Percentiles rank a stretch among this genome's conserved stretches.
Evolutionary conservation across 176 grass and related monocot species (phyloP).

Genomic region (Bonia amplexicaulis): DNA sequence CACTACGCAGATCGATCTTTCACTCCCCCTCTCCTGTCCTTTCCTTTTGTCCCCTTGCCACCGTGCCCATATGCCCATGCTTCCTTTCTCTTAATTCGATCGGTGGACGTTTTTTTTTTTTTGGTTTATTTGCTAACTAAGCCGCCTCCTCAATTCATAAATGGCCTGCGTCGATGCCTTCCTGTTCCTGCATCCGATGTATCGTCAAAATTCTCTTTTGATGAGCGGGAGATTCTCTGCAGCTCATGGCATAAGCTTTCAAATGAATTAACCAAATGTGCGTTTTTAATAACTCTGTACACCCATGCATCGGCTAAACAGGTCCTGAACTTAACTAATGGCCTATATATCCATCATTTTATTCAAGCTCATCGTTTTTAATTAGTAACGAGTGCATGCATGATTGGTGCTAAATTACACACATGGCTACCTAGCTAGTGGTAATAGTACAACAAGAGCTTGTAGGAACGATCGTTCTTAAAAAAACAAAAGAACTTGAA

Average conservation of each 20-base stretch:
- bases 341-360: not conserved
- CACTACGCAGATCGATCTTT: conserved; percentile 29
- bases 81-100: too few species aligned
- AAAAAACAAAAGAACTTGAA: not conserved
- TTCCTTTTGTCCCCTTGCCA: conserved; percentile 15
- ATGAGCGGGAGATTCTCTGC: too few species aligned
- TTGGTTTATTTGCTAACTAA: not conserved
- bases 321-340: not conserved
- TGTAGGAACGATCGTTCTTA: not conserved
- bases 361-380: not conserved
- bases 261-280: not conserved
- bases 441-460: not conserved
- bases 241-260: too few species aligned
- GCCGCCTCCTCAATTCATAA: too few species aligned
- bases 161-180: too few species aligned
- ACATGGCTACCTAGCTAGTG: not conserved
- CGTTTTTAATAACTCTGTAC: not conserved
- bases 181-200: too few species aligned
- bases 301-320: not conserved
- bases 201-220: too few species aligned
- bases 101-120: not conserved
- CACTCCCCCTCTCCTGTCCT: conserved; percentile 17
- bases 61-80: not conserved
- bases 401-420: not conserved
- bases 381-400: not conserved